Conservation (phyloP, 2,329 filamentous ascomycete species). For the Bimuria novae-zelandiae region DNA sequence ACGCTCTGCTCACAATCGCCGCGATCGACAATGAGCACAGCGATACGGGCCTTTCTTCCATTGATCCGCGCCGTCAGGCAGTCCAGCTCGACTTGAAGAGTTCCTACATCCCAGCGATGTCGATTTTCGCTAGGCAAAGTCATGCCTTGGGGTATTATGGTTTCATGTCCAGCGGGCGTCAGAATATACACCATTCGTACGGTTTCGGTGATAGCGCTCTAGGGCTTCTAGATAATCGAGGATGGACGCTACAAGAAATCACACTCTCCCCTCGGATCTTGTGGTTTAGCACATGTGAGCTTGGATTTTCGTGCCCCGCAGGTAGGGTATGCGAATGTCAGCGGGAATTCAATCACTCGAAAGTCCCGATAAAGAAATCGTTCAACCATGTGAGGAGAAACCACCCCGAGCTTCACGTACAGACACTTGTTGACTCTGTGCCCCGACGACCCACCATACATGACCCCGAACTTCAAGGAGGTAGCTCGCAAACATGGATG, state of each 20-base stretch:
- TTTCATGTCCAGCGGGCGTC: neutral
- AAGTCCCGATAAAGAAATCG: too few relatives aligned
- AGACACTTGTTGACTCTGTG: too few relatives aligned
- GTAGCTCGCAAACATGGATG: neutral
- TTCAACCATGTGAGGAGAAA: too few relatives aligned
- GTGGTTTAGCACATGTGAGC: conserved; percentile 8
- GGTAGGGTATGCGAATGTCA: conserved; percentile 13
- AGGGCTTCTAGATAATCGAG: neutral
- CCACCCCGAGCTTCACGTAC: too few relatives aligned
- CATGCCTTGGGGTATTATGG: neutral
- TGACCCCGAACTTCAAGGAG: neutral
- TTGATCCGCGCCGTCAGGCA: neutral
- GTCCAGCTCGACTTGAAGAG: neutral
- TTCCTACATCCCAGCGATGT: neutral
- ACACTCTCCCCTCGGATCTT: conserved; percentile 5
- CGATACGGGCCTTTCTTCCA: neutral
- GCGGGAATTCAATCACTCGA: neutral
- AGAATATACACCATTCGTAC: neutral
- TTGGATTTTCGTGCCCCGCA: conserved; percentile 4
- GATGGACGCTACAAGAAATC: conserved; percentile 15
- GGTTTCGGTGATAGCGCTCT: neutral
- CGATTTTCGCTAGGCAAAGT: neutral
- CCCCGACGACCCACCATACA: neutral
- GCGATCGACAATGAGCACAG: conserved; percentile 5
- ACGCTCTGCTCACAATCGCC: conserved; percentile 9